A percentile compares a stretch with the other conserved stretches of the same genome.
phyloP scores from a whole-genome alignment of 352 stramenopile species.

The Stramenopiles sp. region DNA sequence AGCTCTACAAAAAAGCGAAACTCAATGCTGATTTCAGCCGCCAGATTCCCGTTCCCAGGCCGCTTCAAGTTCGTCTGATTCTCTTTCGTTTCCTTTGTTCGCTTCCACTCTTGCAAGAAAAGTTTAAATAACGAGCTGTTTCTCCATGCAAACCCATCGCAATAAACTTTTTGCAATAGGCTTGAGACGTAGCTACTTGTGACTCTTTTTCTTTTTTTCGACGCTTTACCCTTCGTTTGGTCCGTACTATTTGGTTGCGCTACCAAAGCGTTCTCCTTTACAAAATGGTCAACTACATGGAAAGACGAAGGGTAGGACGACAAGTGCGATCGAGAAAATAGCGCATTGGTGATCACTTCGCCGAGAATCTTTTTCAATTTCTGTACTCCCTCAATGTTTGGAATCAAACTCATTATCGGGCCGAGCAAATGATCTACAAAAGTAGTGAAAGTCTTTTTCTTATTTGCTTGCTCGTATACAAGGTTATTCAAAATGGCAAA shows the following conservation, averaged over 20 bases:
- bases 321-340: not conserved
- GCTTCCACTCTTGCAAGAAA: not conserved
- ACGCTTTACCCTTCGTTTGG: not conserved
- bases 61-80: no score
- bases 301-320: not conserved
- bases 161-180: not conserved
- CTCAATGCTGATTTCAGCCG: not conserved
- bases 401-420: not conserved
- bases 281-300: not conserved
- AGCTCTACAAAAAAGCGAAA: not conserved
- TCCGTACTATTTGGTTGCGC: not conserved
- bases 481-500: not conserved
- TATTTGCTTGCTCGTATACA: conserved; percentile 5
- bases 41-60: no score
- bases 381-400: not conserved
- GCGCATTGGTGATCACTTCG: not conserved
- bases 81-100: no score
- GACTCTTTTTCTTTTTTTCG: not conserved
- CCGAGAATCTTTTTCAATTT: not conserved
- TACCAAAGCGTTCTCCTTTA: not conserved
- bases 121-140: not conserved
- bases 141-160: not conserved
- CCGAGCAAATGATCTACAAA: not conserved
- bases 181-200: not conserved
- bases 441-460: not conserved